A percentile compares a stretch with the other conserved stretches of the same genome.
These are phyloP conservation scores for Silene coronaria DNA, from an alignment of 179 eudicot genomes.

Conservation along the genomic window DNA sequence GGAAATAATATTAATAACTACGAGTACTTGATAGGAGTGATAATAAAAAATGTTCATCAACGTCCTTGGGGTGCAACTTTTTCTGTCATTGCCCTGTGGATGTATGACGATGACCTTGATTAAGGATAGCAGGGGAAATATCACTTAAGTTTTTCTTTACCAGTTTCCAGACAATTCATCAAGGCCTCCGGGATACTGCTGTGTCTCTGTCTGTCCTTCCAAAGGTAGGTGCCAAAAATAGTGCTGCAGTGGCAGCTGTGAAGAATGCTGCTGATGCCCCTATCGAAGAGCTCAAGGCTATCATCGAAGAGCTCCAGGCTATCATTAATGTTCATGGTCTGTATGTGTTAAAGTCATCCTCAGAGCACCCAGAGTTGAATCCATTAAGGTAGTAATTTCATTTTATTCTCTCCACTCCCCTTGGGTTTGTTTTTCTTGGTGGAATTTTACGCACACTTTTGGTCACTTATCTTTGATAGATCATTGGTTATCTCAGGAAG, in stretches of 20 bases:
- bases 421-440: not conserved
- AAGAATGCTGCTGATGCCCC: slow-evolving; percentile 51
- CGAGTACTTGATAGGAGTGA: not conserved
- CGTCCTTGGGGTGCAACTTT: not conserved
- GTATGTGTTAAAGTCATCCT: slow-evolving; percentile 58
- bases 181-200: slow-evolving; percentile 60
- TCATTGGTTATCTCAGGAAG: not conserved
- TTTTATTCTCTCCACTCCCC: not conserved
- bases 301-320: slow-evolving; percentile 60
- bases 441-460: not conserved
- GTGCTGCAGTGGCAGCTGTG: slow-evolving; percentile 53
- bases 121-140: not conserved
- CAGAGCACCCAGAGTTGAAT: slow-evolving; percentile 57
- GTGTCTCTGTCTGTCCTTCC: slow-evolving; percentile 42
- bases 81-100: not conserved
- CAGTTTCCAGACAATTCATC: slow-evolving; percentile 69
- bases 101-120: slow-evolving; percentile 9
- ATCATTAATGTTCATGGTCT: slow-evolving; percentile 59
- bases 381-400: slow-evolving; percentile 51
- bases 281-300: slow-evolving; percentile 54
- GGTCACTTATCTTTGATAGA: not conserved
- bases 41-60: not conserved
- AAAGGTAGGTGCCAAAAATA: slow-evolving; percentile 42
- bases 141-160: slow-evolving; percentile 1
- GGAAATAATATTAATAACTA: not conserved